Conservation (phyloP, 495 filamentous ascomycete genomes). For the Talaromyces proteolyticus region DNA sequence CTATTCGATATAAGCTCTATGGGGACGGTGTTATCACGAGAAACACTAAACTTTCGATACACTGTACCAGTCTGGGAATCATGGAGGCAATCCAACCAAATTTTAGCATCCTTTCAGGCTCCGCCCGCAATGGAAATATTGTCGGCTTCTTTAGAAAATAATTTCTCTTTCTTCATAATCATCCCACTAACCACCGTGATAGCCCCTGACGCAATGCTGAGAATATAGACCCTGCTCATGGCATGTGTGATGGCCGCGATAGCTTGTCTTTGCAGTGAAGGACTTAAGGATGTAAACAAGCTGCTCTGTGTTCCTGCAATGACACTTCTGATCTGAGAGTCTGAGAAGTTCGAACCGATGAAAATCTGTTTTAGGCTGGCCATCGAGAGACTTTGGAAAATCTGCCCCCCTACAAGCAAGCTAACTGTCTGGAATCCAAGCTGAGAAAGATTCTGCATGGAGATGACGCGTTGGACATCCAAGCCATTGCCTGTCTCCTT, state of each 20-base stretch:
- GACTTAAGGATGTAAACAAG: not conserved
- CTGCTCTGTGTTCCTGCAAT: not conserved
- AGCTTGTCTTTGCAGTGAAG: not conserved
- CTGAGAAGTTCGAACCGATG: too few species aligned
- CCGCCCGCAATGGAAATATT: not conserved
- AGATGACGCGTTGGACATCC: conserved; percentile 4
- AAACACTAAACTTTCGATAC: too few species aligned
- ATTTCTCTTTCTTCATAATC: not conserved
- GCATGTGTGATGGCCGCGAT: not conserved
- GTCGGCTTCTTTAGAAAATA: not conserved
- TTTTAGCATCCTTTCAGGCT: too few species aligned
- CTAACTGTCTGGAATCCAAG: conserved; percentile 1
- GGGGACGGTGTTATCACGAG: too few species aligned
- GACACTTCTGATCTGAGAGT: not conserved
- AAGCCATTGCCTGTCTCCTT: not conserved
- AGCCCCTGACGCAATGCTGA: not conserved
- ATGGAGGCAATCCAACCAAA: too few species aligned
- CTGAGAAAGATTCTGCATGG: conserved; percentile 3
- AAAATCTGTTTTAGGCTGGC: too few species aligned
- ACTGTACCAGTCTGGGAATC: too few species aligned
- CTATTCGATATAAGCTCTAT: too few species aligned
- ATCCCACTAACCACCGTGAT: not conserved
- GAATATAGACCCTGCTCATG: not conserved
- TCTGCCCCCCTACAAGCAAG: conserved; percentile 4
- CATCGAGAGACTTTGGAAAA: not conserved